Evolutionary conservation across 495 filamentous ascomycete genomes (phyloP), one percentile per base, ranked within the genome.

Genomic region (Neurospora sp.): DNA sequence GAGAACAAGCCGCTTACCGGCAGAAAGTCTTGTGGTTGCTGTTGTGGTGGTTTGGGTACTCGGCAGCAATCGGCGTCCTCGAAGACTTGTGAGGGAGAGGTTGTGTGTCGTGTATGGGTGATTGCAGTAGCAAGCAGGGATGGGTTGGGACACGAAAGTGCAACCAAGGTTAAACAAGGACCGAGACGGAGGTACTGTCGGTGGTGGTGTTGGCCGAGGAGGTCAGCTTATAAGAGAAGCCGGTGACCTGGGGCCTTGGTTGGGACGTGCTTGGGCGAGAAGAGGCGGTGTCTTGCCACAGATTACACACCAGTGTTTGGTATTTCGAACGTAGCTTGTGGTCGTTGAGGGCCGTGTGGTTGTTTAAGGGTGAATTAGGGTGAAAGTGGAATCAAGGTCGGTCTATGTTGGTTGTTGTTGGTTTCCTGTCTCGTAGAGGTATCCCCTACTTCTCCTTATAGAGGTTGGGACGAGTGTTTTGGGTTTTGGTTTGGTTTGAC

Each of bases 111-210:
- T 61, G 53, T 38, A 71, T 73, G 72, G 72, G 40, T 72, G 40
- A 41, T 59, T 74, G 73, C 73, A 72, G 73, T 16, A 71, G 59
- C 69, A 48, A 72, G 70, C 53, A 65, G 53, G 53, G 53, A 65
- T 35, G 53, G 27, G 53, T 65, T 35, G 53, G 53, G 53, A 65
- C 53, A 65, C 27, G 27, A 37, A 35, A 65, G 70, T 65, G 61
- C 65, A 70, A 39, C 68, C 45, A 70, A 31, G 20, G 68, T 73
- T 69, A 44, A 61, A 73, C 65, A 69, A 73, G 27, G 42, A 35
- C 65, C 59, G 44, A 65, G 69, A 37, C n/a, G 69, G 27, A 61
- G 37, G 27, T 31, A 31, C 39, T 70, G 69, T 45, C 40, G 69
- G 69, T 53, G 69, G 69, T 70, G 20, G 69, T 70, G 69, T 40